Evolutionary conservation across 306 rosid species (phyloP).

Genomic region (Echinosophora koreensis): DNA sequence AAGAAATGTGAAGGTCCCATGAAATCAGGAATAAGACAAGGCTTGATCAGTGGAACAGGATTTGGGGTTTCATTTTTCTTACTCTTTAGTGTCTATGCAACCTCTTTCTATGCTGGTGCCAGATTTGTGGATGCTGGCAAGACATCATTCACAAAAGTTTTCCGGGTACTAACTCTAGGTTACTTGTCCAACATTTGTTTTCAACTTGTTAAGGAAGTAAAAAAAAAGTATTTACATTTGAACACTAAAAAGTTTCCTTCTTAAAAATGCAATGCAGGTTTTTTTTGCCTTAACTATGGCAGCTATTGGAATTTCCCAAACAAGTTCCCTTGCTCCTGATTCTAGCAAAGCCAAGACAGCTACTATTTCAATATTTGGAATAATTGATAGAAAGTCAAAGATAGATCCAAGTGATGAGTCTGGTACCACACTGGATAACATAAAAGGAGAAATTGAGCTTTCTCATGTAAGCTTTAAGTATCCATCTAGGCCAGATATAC

Average conservation of each 20-base stretch:
- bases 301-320: conserved; percentile 68
- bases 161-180: conserved; percentile 51
- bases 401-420: conserved; percentile 72
- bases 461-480: conserved; percentile 72
- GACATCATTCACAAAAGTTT: conserved; percentile 65
- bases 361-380: conserved; percentile 69
- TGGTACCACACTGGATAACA: conserved; percentile 57
- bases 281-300: conserved; percentile 83
- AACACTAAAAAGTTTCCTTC: background rate
- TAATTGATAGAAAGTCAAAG: conserved; percentile 66
- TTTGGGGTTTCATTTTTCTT: conserved; percentile 70
- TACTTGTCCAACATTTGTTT: background rate
- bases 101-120: conserved; percentile 78
- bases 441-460: conserved; percentile 71
- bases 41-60: conserved; percentile 74
- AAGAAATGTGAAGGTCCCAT: conserved; percentile 79
- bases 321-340: conserved; percentile 71
- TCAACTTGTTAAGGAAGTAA: background rate
- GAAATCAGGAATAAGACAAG: conserved; percentile 65
- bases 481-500: conserved; percentile 77
- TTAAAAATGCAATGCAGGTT: conserved; percentile 57
- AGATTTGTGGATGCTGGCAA: conserved; percentile 57
- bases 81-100: conserved; percentile 63
- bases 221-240: conserved; percentile 5
- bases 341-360: conserved; percentile 69